A percentile compares a stretch with the other conserved stretches of the same genome.
Evolutionary conservation across 805 yeast species (phyloP).

Genomic region (Cyberlindnera samutprakarnensis): DNA sequence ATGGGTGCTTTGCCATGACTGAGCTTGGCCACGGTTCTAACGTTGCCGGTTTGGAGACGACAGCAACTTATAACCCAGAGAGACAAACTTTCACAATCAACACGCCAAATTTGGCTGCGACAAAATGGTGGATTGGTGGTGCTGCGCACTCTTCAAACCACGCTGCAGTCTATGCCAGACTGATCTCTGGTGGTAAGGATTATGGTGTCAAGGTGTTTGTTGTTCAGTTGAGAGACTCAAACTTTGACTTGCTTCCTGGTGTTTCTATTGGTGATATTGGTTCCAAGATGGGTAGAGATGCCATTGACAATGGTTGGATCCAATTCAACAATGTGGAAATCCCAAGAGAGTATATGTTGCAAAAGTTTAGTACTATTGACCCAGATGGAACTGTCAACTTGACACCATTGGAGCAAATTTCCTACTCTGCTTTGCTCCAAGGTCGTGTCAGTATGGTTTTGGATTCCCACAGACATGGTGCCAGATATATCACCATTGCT

Average conservation of each 20-base stretch:
- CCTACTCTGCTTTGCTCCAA: conserved; percentile 79
- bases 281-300: conserved; percentile 92
- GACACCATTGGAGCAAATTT: conserved; percentile 78
- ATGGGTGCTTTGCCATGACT: conserved; percentile 90
- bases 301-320: conserved; percentile 95
- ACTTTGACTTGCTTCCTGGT: conserved; percentile 73
- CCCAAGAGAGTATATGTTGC: conserved; percentile 78
- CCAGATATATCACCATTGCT: conserved; percentile 77
- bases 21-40: conserved; percentile 92
- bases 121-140: conserved; percentile 99
- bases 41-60: conserved; percentile 90
- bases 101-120: conserved; percentile 88
- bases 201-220: conserved; percentile 90
- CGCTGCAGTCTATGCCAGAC: conserved; percentile 75
- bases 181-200: conserved; percentile 75
- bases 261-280: conserved; percentile 88
- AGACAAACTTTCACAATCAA: conserved; percentile 66
- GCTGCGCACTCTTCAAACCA: conserved; percentile 94
- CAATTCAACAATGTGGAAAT: conserved; percentile 79
- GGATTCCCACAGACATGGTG: conserved; percentile 76
- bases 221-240: conserved; percentile 76
- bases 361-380: conserved; percentile 67
- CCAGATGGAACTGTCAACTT: conserved; percentile 62
- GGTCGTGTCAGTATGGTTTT: conserved; percentile 89
- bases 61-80: conserved; percentile 66